Percentiles rank a stretch among this genome's conserved stretches.
These are phyloP conservation scores for Aspergillus eucalypticola DNA, from an alignment of 2,329 filamentous ascomycete genomes.

Conservation along the genomic window DNA sequence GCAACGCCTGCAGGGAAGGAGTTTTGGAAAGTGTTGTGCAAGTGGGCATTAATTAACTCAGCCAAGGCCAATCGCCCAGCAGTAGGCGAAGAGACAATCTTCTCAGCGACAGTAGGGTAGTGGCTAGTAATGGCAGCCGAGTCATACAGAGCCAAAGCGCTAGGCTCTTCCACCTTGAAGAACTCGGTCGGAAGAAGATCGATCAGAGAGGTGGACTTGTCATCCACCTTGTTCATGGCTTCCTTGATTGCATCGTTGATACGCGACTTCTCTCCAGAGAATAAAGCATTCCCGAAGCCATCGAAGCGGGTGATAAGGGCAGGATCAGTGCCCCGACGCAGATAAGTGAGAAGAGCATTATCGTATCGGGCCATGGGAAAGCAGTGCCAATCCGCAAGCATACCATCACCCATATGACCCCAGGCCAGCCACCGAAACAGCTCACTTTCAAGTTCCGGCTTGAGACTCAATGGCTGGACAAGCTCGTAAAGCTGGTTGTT, in stretches of 20 bases:
- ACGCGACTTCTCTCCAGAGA: conserved; percentile 67
- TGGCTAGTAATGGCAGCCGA: conserved; percentile 60
- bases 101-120: conserved; percentile 68
- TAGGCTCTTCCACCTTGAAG: conserved; percentile 67
- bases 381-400: conserved; percentile 76
- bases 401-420: conserved; percentile 83
- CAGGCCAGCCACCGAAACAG: conserved; percentile 87
- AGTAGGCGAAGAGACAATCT: conserved; percentile 58
- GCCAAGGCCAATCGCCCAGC: conserved; percentile 67
- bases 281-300: conserved; percentile 68
- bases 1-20: conserved; percentile 74
- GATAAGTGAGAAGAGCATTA: conserved; percentile 68
- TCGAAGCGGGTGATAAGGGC: conserved; percentile 70
- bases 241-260: conserved; percentile 65
- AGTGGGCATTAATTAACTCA: conserved; percentile 76
- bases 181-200: conserved; percentile 60
- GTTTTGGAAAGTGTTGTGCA: conserved; percentile 83
- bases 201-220: conserved; percentile 63
- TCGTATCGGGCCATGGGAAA: conserved; percentile 80
- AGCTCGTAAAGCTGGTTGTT: conserved; percentile 76
- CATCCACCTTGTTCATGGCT: conserved; percentile 58
- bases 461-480: conserved; percentile 61
- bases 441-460: conserved; percentile 65
- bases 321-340: conserved; percentile 75
- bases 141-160: conserved; percentile 77